These are phyloP conservation scores for Mikania micrantha DNA, from an alignment of 129 eudicot genomes.

Conservation along the genomic window DNA sequence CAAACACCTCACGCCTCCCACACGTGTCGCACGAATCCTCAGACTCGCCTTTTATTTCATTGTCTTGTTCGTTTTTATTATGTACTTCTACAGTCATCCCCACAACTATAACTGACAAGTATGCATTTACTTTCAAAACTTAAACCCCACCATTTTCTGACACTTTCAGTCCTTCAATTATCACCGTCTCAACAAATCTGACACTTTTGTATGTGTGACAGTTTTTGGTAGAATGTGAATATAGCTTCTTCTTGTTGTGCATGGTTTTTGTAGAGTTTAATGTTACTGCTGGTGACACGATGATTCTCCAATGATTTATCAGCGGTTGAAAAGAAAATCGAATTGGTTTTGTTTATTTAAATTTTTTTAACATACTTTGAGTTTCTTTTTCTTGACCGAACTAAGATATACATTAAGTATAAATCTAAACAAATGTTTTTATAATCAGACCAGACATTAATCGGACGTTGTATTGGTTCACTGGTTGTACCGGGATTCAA, in stretches of 20 bases:
- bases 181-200: background rate
- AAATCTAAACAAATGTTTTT: no score
- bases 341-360: no score
- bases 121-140: slow-evolving; percentile 18
- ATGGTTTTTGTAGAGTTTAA: background rate
- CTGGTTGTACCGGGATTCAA: no score
- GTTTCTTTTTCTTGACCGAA: no score
- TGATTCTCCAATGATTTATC: no score
- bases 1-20: background rate
- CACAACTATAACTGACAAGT: slow-evolving; percentile 33
- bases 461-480: no score
- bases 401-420: no score
- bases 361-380: no score
- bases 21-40: slow-evolving; percentile 30
- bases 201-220: background rate
- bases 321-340: no score
- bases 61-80: slow-evolving; percentile 17
- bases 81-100: slow-evolving; percentile 30
- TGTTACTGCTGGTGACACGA: no score
- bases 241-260: background rate
- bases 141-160: slow-evolving; percentile 17
- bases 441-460: no score
- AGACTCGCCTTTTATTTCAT: slow-evolving; percentile 20
- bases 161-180: slow-evolving; percentile 10
- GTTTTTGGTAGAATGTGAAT: background rate